Evolutionary conservation across 768 basidiomycete species (phyloP), one percentile per base, ranked within the genome.

Genomic region (Boletus rex-veris): DNA sequence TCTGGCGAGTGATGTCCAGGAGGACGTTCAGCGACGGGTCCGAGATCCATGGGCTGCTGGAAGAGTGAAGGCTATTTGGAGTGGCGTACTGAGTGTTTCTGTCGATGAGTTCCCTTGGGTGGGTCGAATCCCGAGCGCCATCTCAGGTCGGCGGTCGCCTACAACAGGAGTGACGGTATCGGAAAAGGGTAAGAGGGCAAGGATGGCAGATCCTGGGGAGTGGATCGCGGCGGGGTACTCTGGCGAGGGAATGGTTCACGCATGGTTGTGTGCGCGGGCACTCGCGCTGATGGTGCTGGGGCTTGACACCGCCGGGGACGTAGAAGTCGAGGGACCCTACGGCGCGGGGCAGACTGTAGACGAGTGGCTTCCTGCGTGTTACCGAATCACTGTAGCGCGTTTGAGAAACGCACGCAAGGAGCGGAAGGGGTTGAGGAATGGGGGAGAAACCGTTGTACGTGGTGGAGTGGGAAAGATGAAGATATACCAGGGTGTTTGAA

Each of bases 201-300:
- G 58, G 45, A 55, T 53, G 51, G 57, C 54, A 2, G 52, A 61
- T 19, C 68, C 83, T 0, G 86, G 85, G 16, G 87, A 89, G 64
- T 88, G 87, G 88, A 76, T 88, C 15, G 73, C 82, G 15, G 86
- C 83, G 12, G 87, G 85, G 5, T 89, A 84, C 63, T 75, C 78
- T 0, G 87, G 87, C 1, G 87, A 90, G 58, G 87, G 87, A 2
- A 87, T 88, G 86, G 80, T 80, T 4, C 80, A 86, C 57, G 85
- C 83, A 0, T 87, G 85, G 84, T 64, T 83, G 65, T 76, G 82
- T 52, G 79, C 81, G 5, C 75, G 77, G 51, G 83, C 81, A 8
- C 65, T 86, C 18, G 85, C 82, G 11, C 59, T 72, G 48, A 85
- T 86, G 85, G 71, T 90, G 5, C 67, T 83, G 5, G 78, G 73